These are phyloP conservation scores for Leavenworthia alabamica DNA, from an alignment of 345 rosid genomes.

Conservation along the genomic window DNA sequence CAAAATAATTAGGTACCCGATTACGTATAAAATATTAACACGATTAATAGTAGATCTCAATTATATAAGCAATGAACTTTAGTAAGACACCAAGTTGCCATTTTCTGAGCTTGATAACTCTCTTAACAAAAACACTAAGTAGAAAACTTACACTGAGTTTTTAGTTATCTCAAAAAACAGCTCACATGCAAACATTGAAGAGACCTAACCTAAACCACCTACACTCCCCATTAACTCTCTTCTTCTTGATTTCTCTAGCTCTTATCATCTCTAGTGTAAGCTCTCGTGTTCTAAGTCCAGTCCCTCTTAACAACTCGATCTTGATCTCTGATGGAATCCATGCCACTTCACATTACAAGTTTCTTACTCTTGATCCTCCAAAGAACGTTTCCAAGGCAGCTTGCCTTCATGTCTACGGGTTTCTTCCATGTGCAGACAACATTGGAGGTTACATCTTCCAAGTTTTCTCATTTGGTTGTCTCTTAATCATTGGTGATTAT, in stretches of 20 bases:
- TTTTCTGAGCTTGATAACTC: background rate
- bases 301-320: slow-evolving; percentile 8
- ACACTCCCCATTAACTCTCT: background rate
- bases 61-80: background rate
- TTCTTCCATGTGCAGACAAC: slow-evolving; percentile 35
- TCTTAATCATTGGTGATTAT: slow-evolving; percentile 30
- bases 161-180: background rate
- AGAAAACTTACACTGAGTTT: background rate
- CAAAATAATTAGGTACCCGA: background rate
- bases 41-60: slow-evolving; percentile 3
- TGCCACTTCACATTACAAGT: slow-evolving; percentile 1
- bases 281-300: slow-evolving; percentile 24
- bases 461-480: slow-evolving; percentile 29
- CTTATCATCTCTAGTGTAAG: slow-evolving; percentile 15
- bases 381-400: slow-evolving; percentile 19
- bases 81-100: background rate
- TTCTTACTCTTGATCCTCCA: slow-evolving; percentile 20
- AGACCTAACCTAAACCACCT: background rate
- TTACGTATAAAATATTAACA: background rate
- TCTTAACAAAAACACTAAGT: background rate
- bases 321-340: slow-evolving; percentile 26
- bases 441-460: slow-evolving; percentile 30
- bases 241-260: background rate
- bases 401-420: slow-evolving; percentile 32
- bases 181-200: slow-evolving; percentile 24